Base-by-base conservation (phyloP, 2,329 filamentous ascomycete genomes). In the Coniochaeta prunicola region DNA sequence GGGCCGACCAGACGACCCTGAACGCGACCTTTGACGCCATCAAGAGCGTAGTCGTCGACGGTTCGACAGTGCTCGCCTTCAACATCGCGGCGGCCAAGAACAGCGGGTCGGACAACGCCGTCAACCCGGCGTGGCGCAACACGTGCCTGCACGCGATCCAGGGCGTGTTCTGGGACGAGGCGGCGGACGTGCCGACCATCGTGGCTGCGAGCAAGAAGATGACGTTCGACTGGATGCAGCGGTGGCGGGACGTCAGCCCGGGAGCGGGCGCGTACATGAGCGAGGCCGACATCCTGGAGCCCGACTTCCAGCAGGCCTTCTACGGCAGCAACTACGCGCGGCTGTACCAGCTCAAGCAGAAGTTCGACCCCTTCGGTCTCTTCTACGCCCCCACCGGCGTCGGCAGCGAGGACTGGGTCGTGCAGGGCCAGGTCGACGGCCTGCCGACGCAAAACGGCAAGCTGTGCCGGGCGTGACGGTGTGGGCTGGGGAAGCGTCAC, bases 321-420 rank as follows among this genome's bases (percentile, higher is more conserved):
- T 82, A 75, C 61, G 80, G 79, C 1, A 58, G 19, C 1, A 80
- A 80, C 59, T 82, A 82, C 59, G 59, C 65, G 1, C 63, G 61
- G 10, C 63, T 83, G 21, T 58, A 73, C 15, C 34, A 53, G 0
- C 71, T 84, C 31, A 85, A 86, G 74, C 64, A 70, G 34, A 77
- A 74, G 64, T 83, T 77, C 63, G 82, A 83, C 63, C 71, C 76
- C 1, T 57, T 69, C 0, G 65, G 67, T 1, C 59, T 84, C 7
- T 80, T 80, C 36, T 80, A 80, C 57, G 78, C 75, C 12, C 65
- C 64, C 6, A 76, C 73, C n/a, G 76, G 72, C 4, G 80, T 84
- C 6, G 81, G 80, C 0, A 80, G 77, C 59, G 80, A 84, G 56
- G 64, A 64, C n/a, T 84, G 80, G 80, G 5, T 8, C 34, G 15